Percentiles rank a stretch among this genome's conserved stretches.
These are phyloP conservation scores for Leccinellum rugosiceps DNA, from an alignment of 768 basidiomycete species.

Conservation along the genomic window DNA sequence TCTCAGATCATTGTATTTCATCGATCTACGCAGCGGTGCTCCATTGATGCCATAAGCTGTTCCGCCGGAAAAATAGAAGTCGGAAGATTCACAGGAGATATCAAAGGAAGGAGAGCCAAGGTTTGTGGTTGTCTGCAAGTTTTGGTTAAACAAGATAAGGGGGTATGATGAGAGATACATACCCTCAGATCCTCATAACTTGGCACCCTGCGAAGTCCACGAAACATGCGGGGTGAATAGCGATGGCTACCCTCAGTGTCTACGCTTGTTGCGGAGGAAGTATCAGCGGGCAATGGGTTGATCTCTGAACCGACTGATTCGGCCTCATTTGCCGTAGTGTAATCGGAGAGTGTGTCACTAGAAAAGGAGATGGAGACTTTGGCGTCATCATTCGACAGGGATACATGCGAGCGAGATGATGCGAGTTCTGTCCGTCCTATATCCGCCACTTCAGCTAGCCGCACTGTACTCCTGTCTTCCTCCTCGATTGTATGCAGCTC, in stretches of 20 bases:
- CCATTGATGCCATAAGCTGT: not conserved
- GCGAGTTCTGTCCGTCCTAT: not conserved
- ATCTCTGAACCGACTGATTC: not conserved
- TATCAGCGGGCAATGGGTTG: not conserved
- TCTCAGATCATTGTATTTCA: not conserved
- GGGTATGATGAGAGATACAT: not conserved
- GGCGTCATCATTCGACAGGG: not conserved
- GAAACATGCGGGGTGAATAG: not conserved
- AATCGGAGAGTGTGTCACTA: constrained; percentile 2
- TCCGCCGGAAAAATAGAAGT: not conserved
- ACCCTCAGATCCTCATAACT: constrained; percentile 20
- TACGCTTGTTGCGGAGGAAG: constrained; percentile 23
- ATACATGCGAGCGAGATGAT: not conserved
- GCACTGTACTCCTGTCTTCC: not conserved
- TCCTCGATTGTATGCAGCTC: constrained; percentile 5
- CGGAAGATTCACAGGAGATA: not conserved
- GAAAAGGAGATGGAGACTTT: constrained; percentile 5
- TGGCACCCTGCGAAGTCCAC: constrained; percentile 17
- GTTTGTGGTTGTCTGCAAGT: not conserved
- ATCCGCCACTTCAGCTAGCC: not conserved
- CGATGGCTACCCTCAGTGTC: constrained; percentile 3
- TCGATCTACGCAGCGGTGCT: not conserved
- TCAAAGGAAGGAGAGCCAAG: not conserved
- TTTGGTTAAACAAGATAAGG: not conserved
- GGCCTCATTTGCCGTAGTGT: not conserved